Evolutionary conservation across 2,329 filamentous ascomycete genomes (phyloP).

Genomic region (Pseudocercospora pini-densiflorae): DNA sequence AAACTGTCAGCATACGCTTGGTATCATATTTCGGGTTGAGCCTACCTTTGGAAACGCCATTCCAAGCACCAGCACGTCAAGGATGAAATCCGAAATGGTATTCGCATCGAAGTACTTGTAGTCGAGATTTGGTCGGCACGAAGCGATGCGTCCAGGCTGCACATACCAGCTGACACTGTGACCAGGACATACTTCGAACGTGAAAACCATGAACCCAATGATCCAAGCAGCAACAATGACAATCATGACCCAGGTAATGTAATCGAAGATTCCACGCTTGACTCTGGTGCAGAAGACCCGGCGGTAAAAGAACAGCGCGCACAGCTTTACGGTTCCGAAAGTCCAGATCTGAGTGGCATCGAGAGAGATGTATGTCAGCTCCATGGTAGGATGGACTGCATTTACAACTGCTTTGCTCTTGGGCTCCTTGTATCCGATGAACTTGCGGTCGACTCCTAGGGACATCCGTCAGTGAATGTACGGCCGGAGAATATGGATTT

Average conservation of each 20-base stretch:
- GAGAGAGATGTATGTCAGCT: conserved; percentile 8
- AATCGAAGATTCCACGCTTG: conserved; percentile 2
- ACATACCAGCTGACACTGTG: conserved; percentile 1
- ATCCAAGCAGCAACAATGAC: conserved; percentile 13
- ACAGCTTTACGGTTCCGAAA: conserved; percentile 14
- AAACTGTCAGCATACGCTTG: background rate
- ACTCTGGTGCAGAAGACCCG: conserved; percentile 11
- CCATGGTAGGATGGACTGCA: conserved; percentile 2
- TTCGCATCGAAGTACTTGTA: conserved; percentile 4
- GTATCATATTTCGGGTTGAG: no score
- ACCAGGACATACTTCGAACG: background rate
- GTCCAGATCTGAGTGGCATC: conserved; percentile 7
- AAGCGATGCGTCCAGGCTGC: background rate
- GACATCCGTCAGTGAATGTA: background rate
- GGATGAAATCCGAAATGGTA: conserved; percentile 12
- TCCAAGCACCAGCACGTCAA: conserved; percentile 6
- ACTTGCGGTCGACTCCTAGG: background rate
- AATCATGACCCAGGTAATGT: conserved; percentile 1
- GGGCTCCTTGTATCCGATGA: conserved; percentile 6
- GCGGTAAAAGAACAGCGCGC: conserved; percentile 16
- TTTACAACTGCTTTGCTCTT: background rate
- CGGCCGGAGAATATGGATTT: background rate
- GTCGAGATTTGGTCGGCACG: background rate
- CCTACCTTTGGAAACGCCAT: conserved; percentile 7
- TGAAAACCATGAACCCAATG: conserved; percentile 6